Evolutionary conservation across 371 early-diverging fungal species (phyloP).

Genomic region (Mortierella sp.): DNA sequence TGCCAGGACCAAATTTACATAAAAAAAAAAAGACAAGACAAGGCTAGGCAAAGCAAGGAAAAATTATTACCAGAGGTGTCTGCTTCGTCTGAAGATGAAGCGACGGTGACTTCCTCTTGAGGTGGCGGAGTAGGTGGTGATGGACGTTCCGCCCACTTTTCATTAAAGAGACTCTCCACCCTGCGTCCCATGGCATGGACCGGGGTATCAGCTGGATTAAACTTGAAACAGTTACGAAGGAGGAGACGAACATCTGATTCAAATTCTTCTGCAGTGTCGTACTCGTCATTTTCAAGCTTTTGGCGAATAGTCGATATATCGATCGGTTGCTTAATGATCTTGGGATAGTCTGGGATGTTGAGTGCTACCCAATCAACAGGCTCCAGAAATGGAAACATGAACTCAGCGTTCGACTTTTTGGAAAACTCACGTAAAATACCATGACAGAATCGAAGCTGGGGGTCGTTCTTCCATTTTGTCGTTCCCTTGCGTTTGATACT

Average conservation of each 20-base stretch:
- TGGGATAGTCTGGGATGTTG: constrained; percentile 94
- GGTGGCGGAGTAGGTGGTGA: constrained; percentile 45
- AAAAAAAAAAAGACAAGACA: neutral
- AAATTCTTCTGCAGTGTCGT: constrained; percentile 80
- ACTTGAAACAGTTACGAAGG: constrained; percentile 94
- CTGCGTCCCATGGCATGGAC: constrained; percentile 89
- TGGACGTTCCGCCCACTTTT: constrained; percentile 84
- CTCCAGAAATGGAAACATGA: constrained; percentile 82
- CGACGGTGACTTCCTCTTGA: constrained; percentile 36
- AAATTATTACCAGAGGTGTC: constrained; percentile 25
- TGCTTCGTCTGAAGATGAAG: constrained; percentile 55
- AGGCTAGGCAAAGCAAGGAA: neutral
- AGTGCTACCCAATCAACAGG: constrained; percentile 96
- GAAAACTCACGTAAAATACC: constrained; percentile 79
- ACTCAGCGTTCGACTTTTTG: constrained; percentile 77
- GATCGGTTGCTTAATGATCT: constrained; percentile 98
- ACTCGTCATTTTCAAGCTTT: constrained; percentile 84
- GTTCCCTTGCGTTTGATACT: constrained; percentile 58
- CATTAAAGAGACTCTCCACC: constrained; percentile 86
- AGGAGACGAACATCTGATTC: constrained; percentile 89
- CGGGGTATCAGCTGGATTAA: constrained; percentile 91
- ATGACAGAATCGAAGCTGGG: constrained; percentile 76
- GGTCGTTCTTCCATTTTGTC: constrained; percentile 64
- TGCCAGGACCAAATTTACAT: neutral
- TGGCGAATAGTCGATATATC: constrained; percentile 93